Evolutionary conservation across 345 rosid genomes (phyloP).

Genomic region (Aquilaria yunnanensis): DNA sequence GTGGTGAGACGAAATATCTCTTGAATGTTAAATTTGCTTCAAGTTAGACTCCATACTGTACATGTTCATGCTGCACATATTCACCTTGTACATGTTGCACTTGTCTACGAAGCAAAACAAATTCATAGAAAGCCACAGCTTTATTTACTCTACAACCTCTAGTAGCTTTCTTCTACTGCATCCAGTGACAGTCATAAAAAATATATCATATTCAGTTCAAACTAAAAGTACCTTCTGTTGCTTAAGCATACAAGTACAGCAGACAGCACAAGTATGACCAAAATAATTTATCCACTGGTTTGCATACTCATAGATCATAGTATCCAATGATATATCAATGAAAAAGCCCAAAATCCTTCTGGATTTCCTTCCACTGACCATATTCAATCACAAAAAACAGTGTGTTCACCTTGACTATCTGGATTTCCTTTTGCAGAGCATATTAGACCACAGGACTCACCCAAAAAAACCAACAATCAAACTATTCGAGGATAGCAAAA

Average conservation of each 20-base stretch:
- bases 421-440: no score
- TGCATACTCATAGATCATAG: no score
- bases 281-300: no score
- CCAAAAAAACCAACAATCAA: no score
- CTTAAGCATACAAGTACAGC: no score
- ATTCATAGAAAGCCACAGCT: conserved; percentile 18
- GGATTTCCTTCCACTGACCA: neutral
- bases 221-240: no score
- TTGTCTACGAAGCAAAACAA: conserved; percentile 4
- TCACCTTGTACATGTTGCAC: conserved; percentile 12
- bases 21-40: conserved; percentile 7
- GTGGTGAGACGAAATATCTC: conserved; percentile 32
- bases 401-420: no score
- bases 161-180: conserved; percentile 24
- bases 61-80: conserved; percentile 13
- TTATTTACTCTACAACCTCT: conserved; percentile 22
- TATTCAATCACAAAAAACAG: no score
- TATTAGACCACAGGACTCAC: no score
- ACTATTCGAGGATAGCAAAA: no score
- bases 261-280: no score
- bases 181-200: conserved; percentile 15
- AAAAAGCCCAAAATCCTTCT: neutral
- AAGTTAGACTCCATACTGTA: conserved; percentile 26
- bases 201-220: neutral
- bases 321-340: neutral